Evolutionary conservation across 2,329 filamentous ascomycete genomes (phyloP).

Genomic region (Pseudopyricularia cyperi): DNA sequence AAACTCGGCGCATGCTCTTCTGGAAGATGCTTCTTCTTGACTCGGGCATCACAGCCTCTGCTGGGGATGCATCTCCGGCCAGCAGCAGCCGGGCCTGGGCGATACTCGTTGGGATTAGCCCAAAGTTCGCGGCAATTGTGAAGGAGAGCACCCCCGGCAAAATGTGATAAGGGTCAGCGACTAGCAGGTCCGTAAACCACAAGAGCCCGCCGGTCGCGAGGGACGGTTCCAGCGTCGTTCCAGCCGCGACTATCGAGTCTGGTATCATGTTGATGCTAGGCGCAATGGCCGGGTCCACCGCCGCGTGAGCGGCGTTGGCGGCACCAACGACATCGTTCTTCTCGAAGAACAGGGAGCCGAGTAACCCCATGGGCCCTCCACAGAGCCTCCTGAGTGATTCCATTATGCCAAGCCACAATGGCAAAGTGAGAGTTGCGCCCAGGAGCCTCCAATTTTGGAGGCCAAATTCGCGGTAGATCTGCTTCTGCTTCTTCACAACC

Average conservation of each 20-base stretch:
- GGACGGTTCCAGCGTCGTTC: constrained; percentile 12
- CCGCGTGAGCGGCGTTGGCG: neutral
- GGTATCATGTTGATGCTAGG: neutral
- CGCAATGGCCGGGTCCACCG: neutral
- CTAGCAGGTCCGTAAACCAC: constrained; percentile 43
- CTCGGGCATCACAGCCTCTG: neutral
- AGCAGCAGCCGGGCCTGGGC: neutral
- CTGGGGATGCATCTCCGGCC: neutral
- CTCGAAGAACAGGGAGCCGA: constrained; percentile 18
- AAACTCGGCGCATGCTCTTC: constrained; percentile 12
- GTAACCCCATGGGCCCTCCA: constrained; percentile 22
- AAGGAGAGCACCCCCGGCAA: constrained; percentile 29
- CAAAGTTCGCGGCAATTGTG: constrained; percentile 18
- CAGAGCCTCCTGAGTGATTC: constrained; percentile 36
- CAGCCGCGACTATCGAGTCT: neutral
- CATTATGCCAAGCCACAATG: constrained; percentile 36
- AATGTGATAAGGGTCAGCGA: constrained; percentile 34
- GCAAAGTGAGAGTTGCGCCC: constrained; percentile 23
- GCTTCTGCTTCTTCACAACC: constrained; percentile 9
- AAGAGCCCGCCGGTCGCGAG: constrained; percentile 36
- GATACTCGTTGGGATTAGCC: constrained; percentile 13
- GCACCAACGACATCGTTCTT: neutral
- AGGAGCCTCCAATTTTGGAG: constrained; percentile 34
- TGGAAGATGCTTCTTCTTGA: neutral
- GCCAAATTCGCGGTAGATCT: constrained; percentile 20